Evolutionary conservation across 495 filamentous ascomycete genomes (phyloP).

Genomic region (Hypoxylon cercidicola): DNA sequence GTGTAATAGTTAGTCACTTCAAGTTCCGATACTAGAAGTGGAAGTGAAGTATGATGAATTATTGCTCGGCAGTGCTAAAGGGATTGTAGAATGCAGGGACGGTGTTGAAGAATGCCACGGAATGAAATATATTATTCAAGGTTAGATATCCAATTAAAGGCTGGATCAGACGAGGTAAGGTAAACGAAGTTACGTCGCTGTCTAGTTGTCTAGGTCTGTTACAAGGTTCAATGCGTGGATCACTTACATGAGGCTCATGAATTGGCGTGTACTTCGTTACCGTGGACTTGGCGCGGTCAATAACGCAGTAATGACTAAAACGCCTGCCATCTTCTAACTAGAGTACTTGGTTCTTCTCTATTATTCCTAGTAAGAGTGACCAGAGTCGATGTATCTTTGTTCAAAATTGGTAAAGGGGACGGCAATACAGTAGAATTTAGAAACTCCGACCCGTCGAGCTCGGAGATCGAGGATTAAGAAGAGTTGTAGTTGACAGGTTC

Average conservation of each 20-base stretch:
- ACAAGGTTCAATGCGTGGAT: not conserved
- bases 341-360: not conserved
- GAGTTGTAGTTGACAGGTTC: slow-evolving; percentile 11
- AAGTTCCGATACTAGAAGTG: not conserved
- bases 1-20: not conserved
- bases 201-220: not conserved
- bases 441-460: slow-evolving; percentile 33
- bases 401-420: slow-evolving; percentile 4
- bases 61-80: not conserved
- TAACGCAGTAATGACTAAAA: not conserved
- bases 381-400: slow-evolving; percentile 8
- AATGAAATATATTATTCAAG: not conserved
- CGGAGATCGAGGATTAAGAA: slow-evolving; percentile 23
- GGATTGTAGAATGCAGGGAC: not conserved
- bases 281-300: not conserved
- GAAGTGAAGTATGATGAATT: not conserved
- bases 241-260: not conserved
- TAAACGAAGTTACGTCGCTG: not conserved
- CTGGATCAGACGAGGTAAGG: not conserved
- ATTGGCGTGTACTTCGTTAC: not conserved
- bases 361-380: not conserved
- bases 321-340: not conserved
- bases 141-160: not conserved
- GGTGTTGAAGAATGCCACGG: not conserved
- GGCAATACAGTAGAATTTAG: not conserved